A percentile compares a stretch with the other conserved stretches of the same genome.
phyloP scores from a whole-genome alignment of 2,329 filamentous ascomycete genomes.

The Neurospora sp. region DNA sequence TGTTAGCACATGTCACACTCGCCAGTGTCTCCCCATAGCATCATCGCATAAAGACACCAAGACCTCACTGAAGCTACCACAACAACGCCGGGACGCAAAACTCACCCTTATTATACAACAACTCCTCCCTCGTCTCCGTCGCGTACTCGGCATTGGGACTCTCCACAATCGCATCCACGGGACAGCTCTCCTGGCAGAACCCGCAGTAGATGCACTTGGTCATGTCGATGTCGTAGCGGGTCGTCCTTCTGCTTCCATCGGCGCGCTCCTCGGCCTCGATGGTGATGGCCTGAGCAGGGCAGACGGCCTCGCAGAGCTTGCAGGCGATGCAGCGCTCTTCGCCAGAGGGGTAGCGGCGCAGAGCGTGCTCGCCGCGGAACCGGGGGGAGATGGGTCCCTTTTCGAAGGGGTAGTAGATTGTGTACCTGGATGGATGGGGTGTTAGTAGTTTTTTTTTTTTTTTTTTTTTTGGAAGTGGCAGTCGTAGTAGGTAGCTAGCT shows the following conservation, averaged over 20 bases:
- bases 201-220: constrained; percentile 99
- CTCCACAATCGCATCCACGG: constrained; percentile 80
- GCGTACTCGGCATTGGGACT: constrained; percentile 54
- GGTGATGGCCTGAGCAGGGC: constrained; percentile 95
- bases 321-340: constrained; percentile 99
- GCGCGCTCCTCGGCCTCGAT: constrained; percentile 98
- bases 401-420: constrained; percentile 97
- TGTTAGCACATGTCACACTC: constrained; percentile 15
- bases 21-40: background rate
- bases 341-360: constrained; percentile 90
- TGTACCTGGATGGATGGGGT: constrained; percentile 57
- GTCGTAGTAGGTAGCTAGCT: too few species aligned
- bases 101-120: constrained; percentile 85
- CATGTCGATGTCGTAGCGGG: constrained; percentile 99
- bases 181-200: constrained; percentile 97
- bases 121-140: constrained; percentile 71
- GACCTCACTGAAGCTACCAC: too few species aligned
- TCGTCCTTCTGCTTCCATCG: constrained; percentile 89
- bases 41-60: too few species aligned
- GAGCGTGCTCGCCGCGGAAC: constrained; percentile 95
- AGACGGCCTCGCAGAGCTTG: constrained; percentile 98
- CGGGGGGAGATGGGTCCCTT: constrained; percentile 97
- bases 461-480: too few species aligned
- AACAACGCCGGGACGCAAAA: background rate
- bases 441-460: background rate